Conservation (phyloP, 75 land plant genomes). For the Pseudotsuga menziesii region DNA sequence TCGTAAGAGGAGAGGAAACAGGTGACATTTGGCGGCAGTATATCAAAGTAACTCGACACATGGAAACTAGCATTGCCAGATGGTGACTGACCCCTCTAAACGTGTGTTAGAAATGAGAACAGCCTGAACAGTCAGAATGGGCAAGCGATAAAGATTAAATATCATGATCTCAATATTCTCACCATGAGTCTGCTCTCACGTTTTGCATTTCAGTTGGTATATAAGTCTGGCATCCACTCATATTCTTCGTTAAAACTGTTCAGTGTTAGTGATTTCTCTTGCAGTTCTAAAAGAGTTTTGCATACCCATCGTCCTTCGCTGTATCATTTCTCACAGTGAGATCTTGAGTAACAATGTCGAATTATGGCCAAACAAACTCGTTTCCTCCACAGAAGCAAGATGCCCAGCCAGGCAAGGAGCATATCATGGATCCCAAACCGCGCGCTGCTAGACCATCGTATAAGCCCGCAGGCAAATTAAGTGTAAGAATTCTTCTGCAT, state of each 20-base stretch:
- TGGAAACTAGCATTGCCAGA: background rate
- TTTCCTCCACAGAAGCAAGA: constrained; percentile 74
- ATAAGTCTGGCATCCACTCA: background rate
- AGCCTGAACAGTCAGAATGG: background rate
- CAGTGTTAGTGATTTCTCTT: background rate
- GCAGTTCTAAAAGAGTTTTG: background rate
- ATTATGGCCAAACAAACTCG: constrained; percentile 14
- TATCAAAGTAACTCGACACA: background rate
- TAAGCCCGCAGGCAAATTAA: constrained; percentile 72
- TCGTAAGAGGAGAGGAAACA: too few species aligned
- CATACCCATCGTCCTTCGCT: background rate
- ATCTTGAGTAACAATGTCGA: constrained; percentile 26
- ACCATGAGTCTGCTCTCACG: background rate
- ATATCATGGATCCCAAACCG: constrained; percentile 71
- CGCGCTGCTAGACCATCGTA: constrained; percentile 30
- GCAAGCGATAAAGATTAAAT: background rate
- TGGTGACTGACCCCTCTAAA: background rate
- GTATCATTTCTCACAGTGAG: background rate
- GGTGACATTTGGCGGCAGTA: too few species aligned
- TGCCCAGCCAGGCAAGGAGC: constrained; percentile 81
- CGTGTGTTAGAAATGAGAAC: background rate
- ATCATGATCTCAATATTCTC: background rate
- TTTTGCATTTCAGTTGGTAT: background rate
- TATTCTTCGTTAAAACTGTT: background rate
- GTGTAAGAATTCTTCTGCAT: constrained; percentile 20